Evolutionary conservation across 1,139 yeast genomes (phyloP), one percentile per base, ranked within the genome.

Genomic region (Sugiyamaella paludigena): DNA sequence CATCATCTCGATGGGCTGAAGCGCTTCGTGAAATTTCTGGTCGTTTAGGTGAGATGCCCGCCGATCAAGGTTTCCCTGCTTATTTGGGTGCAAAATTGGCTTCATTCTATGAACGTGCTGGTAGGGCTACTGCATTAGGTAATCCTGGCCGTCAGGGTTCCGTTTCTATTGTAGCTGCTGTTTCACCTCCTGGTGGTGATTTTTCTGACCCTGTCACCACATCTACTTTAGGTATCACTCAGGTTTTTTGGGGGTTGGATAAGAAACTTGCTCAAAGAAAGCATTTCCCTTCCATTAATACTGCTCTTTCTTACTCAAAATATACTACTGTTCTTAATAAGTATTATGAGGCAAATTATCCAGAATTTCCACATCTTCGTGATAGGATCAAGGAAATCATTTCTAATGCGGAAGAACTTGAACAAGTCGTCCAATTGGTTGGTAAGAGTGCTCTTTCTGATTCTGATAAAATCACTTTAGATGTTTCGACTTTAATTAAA

Each of bases 41-140:
- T 81, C 95, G 99, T 80, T 79, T 92, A 71, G 98, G 98, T 73
- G 99, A 94, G 78, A 92, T 92, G 99, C 99, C 99, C 69, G 99
- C 99, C 55, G 99, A 92, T 76, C 98, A 94, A 78, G 99, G 99
- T 79, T 92, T 91, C 94, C 99, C 99, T 57, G 99, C 99, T 51
- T 92, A 94, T 70, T 80, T 92, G 71, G 98, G 98, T 75, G 96
- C 99, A 49, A 92, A 92, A 71, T 80, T 92, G 66, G 98, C 99
- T 50, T 92, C 98, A 50, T 92, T 92, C 81, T 92, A 92, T 72
- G 99, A 92, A 77, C 89, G 99, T 79, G 98, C 99, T 41, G 99
- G 99, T 76, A 89, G 87, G 71, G 95, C 96, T 40, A 78, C 84
- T 64, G 94, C 96, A 5, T 78, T 92, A 57, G 99, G 99, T 67